Evolutionary conservation across 441 rosid species (phyloP), one percentile per base, ranked within the genome.

Genomic region (Pelargonium citronellum): DNA sequence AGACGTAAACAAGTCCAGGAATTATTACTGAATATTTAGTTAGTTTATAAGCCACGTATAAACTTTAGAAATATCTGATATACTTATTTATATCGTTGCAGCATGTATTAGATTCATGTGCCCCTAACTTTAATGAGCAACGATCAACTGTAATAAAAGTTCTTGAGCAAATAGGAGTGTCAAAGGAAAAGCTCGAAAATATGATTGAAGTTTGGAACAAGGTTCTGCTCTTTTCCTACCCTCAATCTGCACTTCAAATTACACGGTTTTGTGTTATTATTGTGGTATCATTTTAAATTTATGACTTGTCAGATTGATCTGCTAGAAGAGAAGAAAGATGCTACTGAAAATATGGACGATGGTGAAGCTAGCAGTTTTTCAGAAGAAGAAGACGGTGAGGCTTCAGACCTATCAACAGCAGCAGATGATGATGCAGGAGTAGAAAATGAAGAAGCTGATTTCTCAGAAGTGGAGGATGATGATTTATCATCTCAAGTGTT

Each of bases 141-240:
- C 89, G 92, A n/a, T 67, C 95, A 63, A 83, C 97, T 5, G 98
- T 90, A 70, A 79, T 91, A 80, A 85, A 83, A 76, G 94, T 90
- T 77, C 92, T 94, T 63, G 87, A 78, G 70, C 97, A 94, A 79
- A 92, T 91, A 67, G 96, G 98, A 73, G 97, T 94, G 24, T 76
- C 96, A 15, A 84, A 86, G 67, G 96, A 89, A 80, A 94, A 90
- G 85, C 83, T 89, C 67, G 64, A 83, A 73, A 84, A 87, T 70
- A 90, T 94, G 95, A 83, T 91, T 73, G 95, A 94, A 87, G 97
- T 86, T 68, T 91, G 97, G 99, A 94, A 91, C 72, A 91, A 94
- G 91, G 99, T 90, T 78, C 64, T 30, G 53, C 16, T 53, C 15
- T 7, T 39, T 0, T 65, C 12, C 24, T 67, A 55, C 5, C 5